Evolutionary conservation across 495 filamentous ascomycete species (phyloP), one percentile per base, ranked within the genome.

Genomic region (Glutinoglossum americanum): DNA sequence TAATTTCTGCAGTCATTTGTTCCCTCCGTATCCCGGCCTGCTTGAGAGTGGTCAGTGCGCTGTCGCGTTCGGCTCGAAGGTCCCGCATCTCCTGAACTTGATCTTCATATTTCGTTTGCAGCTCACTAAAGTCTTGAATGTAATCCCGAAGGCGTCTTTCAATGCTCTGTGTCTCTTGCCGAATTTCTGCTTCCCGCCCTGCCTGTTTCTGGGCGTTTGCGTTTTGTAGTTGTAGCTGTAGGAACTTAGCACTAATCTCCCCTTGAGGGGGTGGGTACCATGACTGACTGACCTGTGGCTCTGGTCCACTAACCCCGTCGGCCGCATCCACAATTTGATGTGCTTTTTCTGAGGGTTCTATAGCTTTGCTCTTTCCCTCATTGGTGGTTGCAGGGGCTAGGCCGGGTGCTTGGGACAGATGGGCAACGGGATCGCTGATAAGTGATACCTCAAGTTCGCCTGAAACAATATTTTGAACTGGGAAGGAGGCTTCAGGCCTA

Each of bases 1-100:
- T 56, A 1, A 70, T 63, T 5, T 81, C 73, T 13, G 71, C 60
- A 57, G 66, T 64, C 55, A 71, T 65, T 60, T 67, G 67, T 66
- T 77, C 62, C 27, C 48, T 26, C n/a, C 57, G 54, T 21, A 15
- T 30, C 25, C 11, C 27, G 17, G 8, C 8, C 23, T 59, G 57
- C 28, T 23, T 51, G 15, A 41, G 7, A 6, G 13, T 33, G 8
- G 33, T 13, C 6, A 35, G 15, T 21, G 51, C 51, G 11, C 21
- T 51, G 21, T 59, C 57, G 3, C 27, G 47, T 44, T 59, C 57
- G 17, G 28, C 51, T 25, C 57, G 57, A 17, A 59, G 57, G 23
- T 11, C 35, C 21, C 44, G 48, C 21, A 56, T 17, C 51, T 59
- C 57, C 17, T 44, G 49, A 26, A 9, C 33, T 27, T 25, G 57